A percentile compares a stretch with the other conserved stretches of the same genome.
These are phyloP conservation scores for Tillandsia fasciculata DNA, from an alignment of 176 grass and related monocot species.

Conservation along the genomic window DNA sequence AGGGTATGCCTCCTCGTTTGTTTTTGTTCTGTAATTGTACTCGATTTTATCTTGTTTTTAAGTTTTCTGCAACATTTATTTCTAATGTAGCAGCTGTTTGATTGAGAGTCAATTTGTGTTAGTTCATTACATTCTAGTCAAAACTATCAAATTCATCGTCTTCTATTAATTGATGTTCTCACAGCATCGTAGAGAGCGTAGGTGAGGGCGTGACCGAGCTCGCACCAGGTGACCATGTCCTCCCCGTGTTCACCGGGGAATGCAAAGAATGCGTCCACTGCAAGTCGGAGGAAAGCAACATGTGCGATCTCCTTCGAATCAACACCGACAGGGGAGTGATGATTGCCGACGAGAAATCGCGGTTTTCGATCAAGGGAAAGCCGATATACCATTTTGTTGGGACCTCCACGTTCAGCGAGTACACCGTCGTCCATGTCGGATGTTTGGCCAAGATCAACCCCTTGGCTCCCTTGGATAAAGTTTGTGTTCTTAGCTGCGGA, in stretches of 20 bases:
- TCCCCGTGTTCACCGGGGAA: conserved; percentile 86
- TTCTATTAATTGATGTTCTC: conserved; percentile 1
- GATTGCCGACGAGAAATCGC: conserved; percentile 47
- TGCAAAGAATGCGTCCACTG: conserved; percentile 77
- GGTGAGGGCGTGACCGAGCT: conserved; percentile 76
- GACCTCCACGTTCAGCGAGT: conserved; percentile 88
- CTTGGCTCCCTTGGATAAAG: conserved; percentile 70
- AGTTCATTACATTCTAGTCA: too few species aligned
- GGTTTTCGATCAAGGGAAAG: conserved; percentile 66
- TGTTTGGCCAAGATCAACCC: conserved; percentile 86
- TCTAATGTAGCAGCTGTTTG: background rate
- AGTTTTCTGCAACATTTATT: background rate
- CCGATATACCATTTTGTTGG: conserved; percentile 79
- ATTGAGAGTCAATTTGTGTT: too few species aligned
- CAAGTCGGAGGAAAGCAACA: conserved; percentile 71
- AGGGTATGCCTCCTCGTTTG: conserved; percentile 33
- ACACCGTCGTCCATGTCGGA: conserved; percentile 63
- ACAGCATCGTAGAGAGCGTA: conserved; percentile 78
- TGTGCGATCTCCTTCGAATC: conserved; percentile 80
- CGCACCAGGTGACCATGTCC: conserved; percentile 78
- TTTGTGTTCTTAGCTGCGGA: conserved; percentile 79
- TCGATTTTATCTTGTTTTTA: background rate
- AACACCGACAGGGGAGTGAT: conserved; percentile 73
- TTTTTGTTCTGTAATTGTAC: background rate
- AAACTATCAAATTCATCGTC: background rate